A percentile compares a stretch with the other conserved stretches of the same genome.
phyloP scores from a whole-genome alignment of 2,329 filamentous ascomycete genomes.

The Ophiostoma sp. region DNA sequence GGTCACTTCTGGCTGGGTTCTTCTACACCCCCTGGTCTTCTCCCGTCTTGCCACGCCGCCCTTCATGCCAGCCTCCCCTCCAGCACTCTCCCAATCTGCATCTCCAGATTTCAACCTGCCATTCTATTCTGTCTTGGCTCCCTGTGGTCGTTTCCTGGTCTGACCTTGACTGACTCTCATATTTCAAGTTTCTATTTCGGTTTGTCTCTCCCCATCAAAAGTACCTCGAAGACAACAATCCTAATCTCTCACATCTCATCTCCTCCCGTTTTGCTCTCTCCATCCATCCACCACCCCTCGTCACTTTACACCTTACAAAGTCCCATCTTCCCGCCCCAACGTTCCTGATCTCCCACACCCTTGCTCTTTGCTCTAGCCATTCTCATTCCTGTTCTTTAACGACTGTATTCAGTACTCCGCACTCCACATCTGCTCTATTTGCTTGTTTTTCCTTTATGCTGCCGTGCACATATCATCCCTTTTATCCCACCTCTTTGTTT shows the following conservation, averaged over 20 bases:
- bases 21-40: neutral
- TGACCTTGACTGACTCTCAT: neutral
- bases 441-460: neutral
- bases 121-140: slow-evolving; percentile 6
- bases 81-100: neutral
- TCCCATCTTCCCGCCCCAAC: slow-evolving; percentile 4
- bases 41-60: slow-evolving; percentile 14
- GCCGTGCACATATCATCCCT: slow-evolving; percentile 7
- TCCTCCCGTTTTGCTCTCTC: neutral
- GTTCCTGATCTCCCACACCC: slow-evolving; percentile 8
- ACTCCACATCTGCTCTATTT: neutral
- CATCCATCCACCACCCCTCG: slow-evolving; percentile 1
- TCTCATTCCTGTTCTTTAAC: neutral
- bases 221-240: neutral
- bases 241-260: neutral
- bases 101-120: neutral
- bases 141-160: slow-evolving; percentile 8
- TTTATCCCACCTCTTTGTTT: slow-evolving; percentile 3
- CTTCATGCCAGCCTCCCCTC: slow-evolving; percentile 12
- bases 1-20: neutral
- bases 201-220: neutral
- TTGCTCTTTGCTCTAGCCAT: neutral
- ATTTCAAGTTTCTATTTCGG: slow-evolving; percentile 11
- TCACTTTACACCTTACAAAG: neutral
- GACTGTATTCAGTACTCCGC: neutral